Base-by-base conservation (phyloP, 371 early-diverging fungal genomes). In the Nematocida displodere region DNA sequence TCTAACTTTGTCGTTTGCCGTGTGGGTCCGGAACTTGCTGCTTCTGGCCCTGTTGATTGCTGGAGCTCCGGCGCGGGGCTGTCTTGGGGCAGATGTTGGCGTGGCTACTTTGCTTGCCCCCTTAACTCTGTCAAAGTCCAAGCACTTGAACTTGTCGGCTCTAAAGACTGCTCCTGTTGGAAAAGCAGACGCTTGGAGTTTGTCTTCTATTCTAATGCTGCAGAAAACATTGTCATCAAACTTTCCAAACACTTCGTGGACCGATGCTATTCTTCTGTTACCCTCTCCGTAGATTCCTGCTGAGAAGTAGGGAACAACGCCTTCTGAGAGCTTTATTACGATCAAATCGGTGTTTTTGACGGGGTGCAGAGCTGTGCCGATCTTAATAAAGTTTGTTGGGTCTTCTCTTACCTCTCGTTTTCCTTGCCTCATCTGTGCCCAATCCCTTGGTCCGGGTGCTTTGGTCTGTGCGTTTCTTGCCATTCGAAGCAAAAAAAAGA, bases 271-370 rank as follows among this genome's bases (percentile, higher is more conserved):
- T 24, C 37, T 49, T 49, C 62, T 59, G 40, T 62, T 56, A n/a
- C 75, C 75, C 62, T 62, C 75, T 62, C 62, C 75, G 37, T 71
- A 71, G 5, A 71, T 50, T n/a, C 61, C 59, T 26, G 75, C 75
- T 20, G 65, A 56, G 44, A 71, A 71, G 75, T 61, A 71, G 22
- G 75, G 75, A 39, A 71, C 31, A 26, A 58, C 29, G 26, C 31
- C 26, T 62, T 71, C 62, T 22, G 50, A 59, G 29, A 71, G 63
- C 48, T 42, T 42, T 3, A 71, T 61, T 28, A 71, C 75, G 22
- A 71, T 15, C 33, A 71, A 22, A 37, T 58, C 39, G 8, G 75
- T 58, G 63, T 71, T 58, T 39, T 71, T 42, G 13, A 71, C 31
- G 3, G 75, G 26, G 36, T 71, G 75, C 1, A 62, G 48, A 8